These are phyloP conservation scores for Mucor lusitanicus DNA, from an alignment of 371 early-diverging fungal species.

Conservation along the genomic window DNA sequence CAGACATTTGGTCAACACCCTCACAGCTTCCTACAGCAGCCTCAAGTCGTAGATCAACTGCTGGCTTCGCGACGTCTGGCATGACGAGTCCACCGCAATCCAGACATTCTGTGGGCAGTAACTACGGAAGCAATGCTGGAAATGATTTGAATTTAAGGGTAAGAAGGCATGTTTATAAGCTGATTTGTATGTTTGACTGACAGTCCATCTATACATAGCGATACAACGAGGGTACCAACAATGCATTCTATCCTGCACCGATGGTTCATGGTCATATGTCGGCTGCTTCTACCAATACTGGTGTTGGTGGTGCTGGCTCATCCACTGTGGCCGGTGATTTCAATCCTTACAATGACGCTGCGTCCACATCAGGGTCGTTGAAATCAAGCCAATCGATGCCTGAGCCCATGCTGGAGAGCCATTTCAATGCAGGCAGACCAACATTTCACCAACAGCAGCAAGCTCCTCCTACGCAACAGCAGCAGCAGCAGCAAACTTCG, in stretches of 20 bases:
- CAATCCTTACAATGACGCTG: slow-evolving; percentile 18
- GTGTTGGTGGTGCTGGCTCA: not conserved
- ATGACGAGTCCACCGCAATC: slow-evolving; percentile 12
- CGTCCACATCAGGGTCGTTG: not conserved
- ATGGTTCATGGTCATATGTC: not conserved
- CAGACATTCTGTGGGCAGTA: not conserved
- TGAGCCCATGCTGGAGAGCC: slow-evolving; percentile 19
- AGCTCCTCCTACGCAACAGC: not conserved
- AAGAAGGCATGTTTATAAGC: not conserved
- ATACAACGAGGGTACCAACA: slow-evolving; percentile 4
- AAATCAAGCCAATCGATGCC: slow-evolving; percentile 22
- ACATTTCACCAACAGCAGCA: not conserved
- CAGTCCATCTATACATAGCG: not conserved
- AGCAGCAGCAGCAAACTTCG: slow-evolving; percentile 1
- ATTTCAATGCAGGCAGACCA: slow-evolving; percentile 4
- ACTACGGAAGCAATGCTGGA: not conserved
- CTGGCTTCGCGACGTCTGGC: slow-evolving; percentile 1
- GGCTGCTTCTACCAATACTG: not conserved
- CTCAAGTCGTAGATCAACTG: slow-evolving; percentile 10
- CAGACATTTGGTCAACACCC: slow-evolving; percentile 25
- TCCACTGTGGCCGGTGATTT: slow-evolving; percentile 5
- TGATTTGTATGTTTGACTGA: not conserved
- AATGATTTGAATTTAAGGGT: slow-evolving; percentile 4
- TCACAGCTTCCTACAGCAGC: slow-evolving; percentile 5
- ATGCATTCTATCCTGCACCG: slow-evolving; percentile 14